phyloP scores from a whole-genome alignment of 2,329 filamentous ascomycete genomes.

The Colletotrichum cereale region DNA sequence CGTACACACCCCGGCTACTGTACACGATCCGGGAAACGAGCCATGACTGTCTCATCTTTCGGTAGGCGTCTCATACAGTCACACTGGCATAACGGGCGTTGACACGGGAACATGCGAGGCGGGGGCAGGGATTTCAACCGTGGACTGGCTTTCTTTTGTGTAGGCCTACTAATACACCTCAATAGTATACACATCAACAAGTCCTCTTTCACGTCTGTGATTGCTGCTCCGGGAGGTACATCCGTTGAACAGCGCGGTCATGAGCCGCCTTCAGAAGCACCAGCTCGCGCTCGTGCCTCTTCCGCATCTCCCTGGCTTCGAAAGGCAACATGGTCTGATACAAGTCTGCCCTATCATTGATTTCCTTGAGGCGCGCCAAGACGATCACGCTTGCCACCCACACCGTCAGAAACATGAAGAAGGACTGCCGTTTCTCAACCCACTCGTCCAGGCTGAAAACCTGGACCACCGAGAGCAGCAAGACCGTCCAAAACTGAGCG shows the following conservation, averaged over 20 bases:
- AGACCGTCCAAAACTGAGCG: neutral
- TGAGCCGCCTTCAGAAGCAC: conserved; percentile 31
- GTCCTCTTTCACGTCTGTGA: neutral
- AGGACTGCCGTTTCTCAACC: neutral
- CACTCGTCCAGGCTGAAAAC: neutral
- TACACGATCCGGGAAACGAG: neutral
- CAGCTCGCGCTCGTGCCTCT: conserved; percentile 31
- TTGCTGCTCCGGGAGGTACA: conserved; percentile 20
- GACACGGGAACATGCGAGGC: too few species aligned
- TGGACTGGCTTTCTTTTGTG: neutral
- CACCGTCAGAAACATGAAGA: neutral
- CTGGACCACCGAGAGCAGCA: neutral
- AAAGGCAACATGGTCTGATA: conserved; percentile 27
- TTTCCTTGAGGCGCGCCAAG: neutral
- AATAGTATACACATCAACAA: conserved; percentile 12
- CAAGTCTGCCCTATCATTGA: conserved; percentile 14
- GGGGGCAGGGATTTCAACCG: neutral
- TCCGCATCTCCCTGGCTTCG: conserved; percentile 34
- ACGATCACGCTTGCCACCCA: neutral
- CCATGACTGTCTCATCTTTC: neutral
- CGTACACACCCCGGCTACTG: neutral
- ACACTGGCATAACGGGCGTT: neutral
- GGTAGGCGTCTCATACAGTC: neutral
- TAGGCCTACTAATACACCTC: conserved; percentile 18
- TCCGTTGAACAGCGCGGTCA: conserved; percentile 27